phyloP scores from a whole-genome alignment of 768 basidiomycete genomes.

The Pulveroboletus frians region DNA sequence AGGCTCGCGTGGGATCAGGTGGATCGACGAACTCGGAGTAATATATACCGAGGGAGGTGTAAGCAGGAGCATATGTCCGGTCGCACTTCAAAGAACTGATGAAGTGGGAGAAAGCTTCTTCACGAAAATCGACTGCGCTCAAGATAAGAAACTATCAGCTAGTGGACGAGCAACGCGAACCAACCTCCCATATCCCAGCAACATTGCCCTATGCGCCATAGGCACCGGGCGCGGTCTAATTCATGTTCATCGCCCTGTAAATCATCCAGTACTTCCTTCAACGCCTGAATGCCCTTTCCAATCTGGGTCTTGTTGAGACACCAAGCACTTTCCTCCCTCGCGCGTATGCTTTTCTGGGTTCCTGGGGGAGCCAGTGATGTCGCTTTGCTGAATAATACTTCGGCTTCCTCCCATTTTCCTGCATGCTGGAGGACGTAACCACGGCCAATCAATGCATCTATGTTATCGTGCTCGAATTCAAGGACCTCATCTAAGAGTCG shows the following conservation, averaged over 20 bases:
- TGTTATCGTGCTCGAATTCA: constrained; percentile 52
- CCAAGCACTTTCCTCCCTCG: constrained; percentile 84
- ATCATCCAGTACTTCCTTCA: constrained; percentile 44
- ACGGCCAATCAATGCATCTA: constrained; percentile 63
- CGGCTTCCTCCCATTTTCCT: constrained; percentile 65
- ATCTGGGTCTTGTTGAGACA: constrained; percentile 53
- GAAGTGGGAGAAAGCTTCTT: constrained; percentile 74
- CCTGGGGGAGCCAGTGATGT: constrained; percentile 43
- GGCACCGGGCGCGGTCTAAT: constrained; percentile 66
- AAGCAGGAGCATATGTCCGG: constrained; percentile 80
- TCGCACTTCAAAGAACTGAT: constrained; percentile 74
- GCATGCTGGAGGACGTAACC: constrained; percentile 68
- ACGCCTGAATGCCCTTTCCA: constrained; percentile 41
- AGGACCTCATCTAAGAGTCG: constrained; percentile 72
- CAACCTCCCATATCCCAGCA: constrained; percentile 69
- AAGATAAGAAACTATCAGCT: background rate
- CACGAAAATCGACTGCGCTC: constrained; percentile 41
- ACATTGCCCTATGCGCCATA: constrained; percentile 81
- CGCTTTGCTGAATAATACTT: constrained; percentile 55
- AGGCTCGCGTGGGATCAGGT: constrained; percentile 77
- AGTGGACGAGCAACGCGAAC: constrained; percentile 16
- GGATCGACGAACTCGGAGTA: constrained; percentile 69
- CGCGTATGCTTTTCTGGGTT: constrained; percentile 48
- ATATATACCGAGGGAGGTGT: constrained; percentile 89
- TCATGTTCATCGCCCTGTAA: constrained; percentile 44